Evolutionary conservation across 2,329 filamentous ascomycete species (phyloP), one percentile per base, ranked within the genome.

Genomic region (Fusarium sp.): DNA sequence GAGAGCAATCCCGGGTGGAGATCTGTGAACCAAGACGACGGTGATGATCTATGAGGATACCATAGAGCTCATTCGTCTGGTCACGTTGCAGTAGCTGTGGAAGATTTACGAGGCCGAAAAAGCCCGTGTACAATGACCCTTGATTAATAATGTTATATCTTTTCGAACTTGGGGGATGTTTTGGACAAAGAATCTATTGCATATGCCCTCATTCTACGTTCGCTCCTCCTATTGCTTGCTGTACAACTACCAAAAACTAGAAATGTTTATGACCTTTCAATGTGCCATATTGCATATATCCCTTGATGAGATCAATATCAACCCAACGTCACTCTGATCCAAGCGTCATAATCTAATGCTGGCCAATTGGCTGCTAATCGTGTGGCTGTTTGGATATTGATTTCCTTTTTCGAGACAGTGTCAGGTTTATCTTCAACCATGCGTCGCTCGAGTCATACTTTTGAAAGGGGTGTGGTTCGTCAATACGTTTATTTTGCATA

Each of bases 121-220:
- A 73, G 75, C 75, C 77, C 73, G 68, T 81, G 79, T 81, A 81
- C 79, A 80, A 80, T 79, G 79, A 79, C 75, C 73, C 68, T 76
- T 79, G 76, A 77, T 76, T 79, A 80, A 78, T 79, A 80, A 79
- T 79, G 73, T 74, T 79, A 73, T 73, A 71, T 78, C 76, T 75
- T 70, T 71, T 70, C 71, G 60, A 70, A 65, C 66, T 68, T 54
- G 50, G 63, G 67, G 58, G 71, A 58, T 70, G 67, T 70, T 71
- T 71, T 71, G 68, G 67, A 68, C 64, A 65, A 70, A 65, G 59
- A 70, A 70, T 70, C 59, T 68, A 68, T 68, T 65, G 58, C 67
- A 70, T 68, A 64, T 64, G 58, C 61, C 56, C 63, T 65, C 67
- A 70, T 41, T 60, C 28, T 45, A 56, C 41, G 35, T 59, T 53